Base-by-base conservation (phyloP, 192 early-diverging fungal genomes). In the Coemansia sp. region DNA sequence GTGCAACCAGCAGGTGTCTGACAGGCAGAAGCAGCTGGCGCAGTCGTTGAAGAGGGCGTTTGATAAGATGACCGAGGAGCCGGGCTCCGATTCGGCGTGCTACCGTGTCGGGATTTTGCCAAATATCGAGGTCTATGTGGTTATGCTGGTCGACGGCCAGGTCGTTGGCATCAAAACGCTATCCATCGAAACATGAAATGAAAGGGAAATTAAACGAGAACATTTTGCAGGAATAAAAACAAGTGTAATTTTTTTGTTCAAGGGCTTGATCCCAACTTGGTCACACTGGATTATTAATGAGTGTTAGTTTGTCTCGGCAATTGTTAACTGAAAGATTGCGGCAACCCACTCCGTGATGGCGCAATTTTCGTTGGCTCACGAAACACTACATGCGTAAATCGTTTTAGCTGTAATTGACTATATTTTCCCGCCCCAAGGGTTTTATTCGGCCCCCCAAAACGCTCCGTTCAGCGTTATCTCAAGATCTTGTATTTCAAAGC, bases 61-160 rank as follows among this genome's bases (percentile, higher is more conserved):
- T 42, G 40, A 24, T 4, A 50, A 53, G 47, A 18, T 62, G 47
- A 44, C 62, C 4, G 31, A 29, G 10, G 33, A 23, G n/a, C 62
- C 75, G 5, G 75, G 75, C 2, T 28, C 69, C 1, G 54, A 50
- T 14, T 35, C 50, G 21, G 75, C 69, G 22, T 78, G 67, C 38
- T 78, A 78, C 38, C 61, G 75, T 11, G 56, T 78, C 12, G 75
- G 75, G 4, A 50, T 78, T 23, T 23, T 54, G 42, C 75, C 75
- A 0, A 71, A 64, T 38, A 71, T 78, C 46, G 75, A 78, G 32
- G 65, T 78, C 1, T 78, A 78, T 45, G 75, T 78, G 27, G 75
- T 78, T 8, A 78, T 78, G 69, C 69, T 78, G 4, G 56, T 78
- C 19, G 75, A 78, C 30, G 75, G 75, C 0, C 75, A 78, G 58